These are phyloP conservation scores for Carex sylvatica DNA, from an alignment of 202 grass and related monocot species.

Conservation along the genomic window DNA sequence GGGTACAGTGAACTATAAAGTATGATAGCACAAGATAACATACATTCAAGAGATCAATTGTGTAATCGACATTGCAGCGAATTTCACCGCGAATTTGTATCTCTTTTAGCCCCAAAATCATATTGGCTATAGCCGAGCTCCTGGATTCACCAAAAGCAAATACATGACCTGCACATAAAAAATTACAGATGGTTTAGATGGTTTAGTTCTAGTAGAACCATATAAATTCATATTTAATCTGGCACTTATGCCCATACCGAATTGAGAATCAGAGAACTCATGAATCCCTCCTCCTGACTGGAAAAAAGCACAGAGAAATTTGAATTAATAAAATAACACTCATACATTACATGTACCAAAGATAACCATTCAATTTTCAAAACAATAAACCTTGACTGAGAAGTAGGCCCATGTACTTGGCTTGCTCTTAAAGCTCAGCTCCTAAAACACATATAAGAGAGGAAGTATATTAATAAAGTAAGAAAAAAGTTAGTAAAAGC, in stretches of 20 bases:
- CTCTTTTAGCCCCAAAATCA: conserved; percentile 97
- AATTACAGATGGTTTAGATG: conserved; percentile 14
- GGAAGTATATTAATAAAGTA: not conserved
- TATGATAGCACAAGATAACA: conserved; percentile 31
- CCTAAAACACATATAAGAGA: conserved; percentile 36
- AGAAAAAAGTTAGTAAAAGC: not conserved
- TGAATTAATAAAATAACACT: conserved; percentile 30
- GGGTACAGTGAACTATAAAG: conserved; percentile 4
- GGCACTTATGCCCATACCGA: conserved; percentile 56
- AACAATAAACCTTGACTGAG: conserved; percentile 90
- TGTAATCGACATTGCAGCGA: conserved; percentile 98
- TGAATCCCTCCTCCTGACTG: conserved; percentile 99
- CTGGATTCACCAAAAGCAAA: conserved; percentile 98
- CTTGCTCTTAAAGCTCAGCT: conserved; percentile 98
- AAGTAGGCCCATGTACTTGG: conserved; percentile 98
- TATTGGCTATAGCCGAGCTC: conserved; percentile 90
- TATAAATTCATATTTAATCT: conserved; percentile 8
- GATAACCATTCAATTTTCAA: conserved; percentile 17
- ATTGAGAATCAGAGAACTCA: conserved; percentile 97
- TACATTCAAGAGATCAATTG: conserved; percentile 99
- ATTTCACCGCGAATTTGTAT: conserved; percentile 99
- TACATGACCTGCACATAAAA: conserved; percentile 68
- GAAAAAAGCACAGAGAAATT: conserved; percentile 33
- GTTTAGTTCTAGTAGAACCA: not conserved
- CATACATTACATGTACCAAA: not conserved